These are phyloP conservation scores for Trichoderma pleuroti DNA, from an alignment of 2,329 filamentous ascomycete genomes.

Conservation along the genomic window DNA sequence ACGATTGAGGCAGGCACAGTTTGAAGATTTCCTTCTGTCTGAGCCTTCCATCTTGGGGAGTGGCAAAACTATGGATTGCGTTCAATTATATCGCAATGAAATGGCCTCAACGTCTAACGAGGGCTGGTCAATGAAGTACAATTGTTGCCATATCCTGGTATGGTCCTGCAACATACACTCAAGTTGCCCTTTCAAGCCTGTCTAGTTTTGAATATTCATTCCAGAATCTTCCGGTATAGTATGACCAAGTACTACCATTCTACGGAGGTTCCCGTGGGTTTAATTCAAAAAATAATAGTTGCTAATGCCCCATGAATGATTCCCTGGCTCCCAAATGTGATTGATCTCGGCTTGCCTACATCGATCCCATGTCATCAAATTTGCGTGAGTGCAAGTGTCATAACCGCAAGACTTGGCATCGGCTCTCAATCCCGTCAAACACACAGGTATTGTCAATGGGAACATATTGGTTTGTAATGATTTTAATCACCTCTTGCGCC, in stretches of 20 bases:
- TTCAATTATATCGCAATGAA: neutral
- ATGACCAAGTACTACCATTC: neutral
- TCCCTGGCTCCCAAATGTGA: neutral
- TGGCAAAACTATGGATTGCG: neutral
- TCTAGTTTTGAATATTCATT: neutral
- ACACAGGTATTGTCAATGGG: conserved; percentile 69
- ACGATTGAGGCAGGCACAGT: neutral
- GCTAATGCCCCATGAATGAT: neutral
- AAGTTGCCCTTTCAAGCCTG: neutral
- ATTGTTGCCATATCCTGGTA: neutral
- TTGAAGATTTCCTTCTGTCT: neutral
- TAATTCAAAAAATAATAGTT: neutral
- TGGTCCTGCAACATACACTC: neutral
- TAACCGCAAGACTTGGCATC: conserved; percentile 56
- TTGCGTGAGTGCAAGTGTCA: neutral
- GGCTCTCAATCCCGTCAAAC: conserved; percentile 64
- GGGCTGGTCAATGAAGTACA: neutral
- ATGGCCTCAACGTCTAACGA: neutral
- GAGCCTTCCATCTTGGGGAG: neutral
- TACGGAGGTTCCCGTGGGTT: neutral
- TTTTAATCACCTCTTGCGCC: conserved; percentile 95
- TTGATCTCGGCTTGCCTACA: neutral
- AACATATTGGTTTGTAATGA: conserved; percentile 70
- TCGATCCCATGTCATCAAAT: neutral
- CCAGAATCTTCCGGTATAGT: neutral